Conservation (phyloP, 1,284 basidiomycete species). For the Leccinum griseonigrum region DNA sequence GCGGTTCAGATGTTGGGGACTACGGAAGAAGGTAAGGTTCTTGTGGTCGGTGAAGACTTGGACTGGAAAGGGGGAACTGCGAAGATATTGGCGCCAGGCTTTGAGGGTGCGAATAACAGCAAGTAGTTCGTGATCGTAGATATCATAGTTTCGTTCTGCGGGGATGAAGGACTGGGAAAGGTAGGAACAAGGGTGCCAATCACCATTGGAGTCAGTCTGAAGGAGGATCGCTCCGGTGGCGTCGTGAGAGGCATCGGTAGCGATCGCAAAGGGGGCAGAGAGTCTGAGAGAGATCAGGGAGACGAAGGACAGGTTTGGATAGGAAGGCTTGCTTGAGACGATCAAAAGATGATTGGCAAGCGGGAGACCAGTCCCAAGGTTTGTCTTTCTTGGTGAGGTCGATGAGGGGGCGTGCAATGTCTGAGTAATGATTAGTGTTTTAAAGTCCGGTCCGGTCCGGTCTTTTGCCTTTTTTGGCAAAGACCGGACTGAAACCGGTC, state of each 20-base stretch:
- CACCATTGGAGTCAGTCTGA: not conserved
- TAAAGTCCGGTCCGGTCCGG: too few species aligned
- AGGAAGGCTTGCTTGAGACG: not conserved
- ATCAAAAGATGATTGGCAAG: not conserved
- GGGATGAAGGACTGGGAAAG: not conserved
- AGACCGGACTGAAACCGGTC: too few species aligned
- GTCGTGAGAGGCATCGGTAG: not conserved
- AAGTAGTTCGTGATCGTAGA: not conserved
- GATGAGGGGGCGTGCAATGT: not conserved
- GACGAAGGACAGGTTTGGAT: not conserved
- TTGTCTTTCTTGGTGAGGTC: not conserved
- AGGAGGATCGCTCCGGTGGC: not conserved
- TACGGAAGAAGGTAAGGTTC: too few species aligned
- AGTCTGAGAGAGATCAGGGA: too few species aligned
- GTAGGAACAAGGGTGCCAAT: not conserved
- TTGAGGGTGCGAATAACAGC: not conserved
- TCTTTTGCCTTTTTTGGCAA: too few species aligned
- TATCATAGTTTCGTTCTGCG: not conserved
- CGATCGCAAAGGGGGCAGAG: not conserved
- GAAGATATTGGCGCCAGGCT: not conserved
- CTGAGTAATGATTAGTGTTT: not conserved
- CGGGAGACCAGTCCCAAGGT: not conserved
- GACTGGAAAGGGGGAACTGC: too few species aligned
- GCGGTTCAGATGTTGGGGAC: too few species aligned
- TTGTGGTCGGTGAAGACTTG: not conserved